Percentiles rank a stretch among this genome's conserved stretches.
Conservation (phyloP, 2,329 filamentous ascomycete species). For the Sporothrix inflata region DNA sequence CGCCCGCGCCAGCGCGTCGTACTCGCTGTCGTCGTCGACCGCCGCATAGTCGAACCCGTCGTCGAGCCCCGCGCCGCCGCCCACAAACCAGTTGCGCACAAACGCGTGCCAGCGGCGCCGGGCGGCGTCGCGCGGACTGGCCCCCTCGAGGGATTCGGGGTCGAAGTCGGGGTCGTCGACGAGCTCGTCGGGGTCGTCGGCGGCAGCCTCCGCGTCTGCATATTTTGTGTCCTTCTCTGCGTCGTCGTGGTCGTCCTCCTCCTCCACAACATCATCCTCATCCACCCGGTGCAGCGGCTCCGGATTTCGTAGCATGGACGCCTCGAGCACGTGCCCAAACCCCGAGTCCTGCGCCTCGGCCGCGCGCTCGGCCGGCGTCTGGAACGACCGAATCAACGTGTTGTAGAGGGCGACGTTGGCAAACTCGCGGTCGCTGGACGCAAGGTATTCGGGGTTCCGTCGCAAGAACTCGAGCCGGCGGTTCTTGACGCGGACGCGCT, state of each 20-base stretch:
- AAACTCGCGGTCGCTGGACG: conserved; percentile 57
- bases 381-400: conserved; percentile 75
- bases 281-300: conserved; percentile 24
- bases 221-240: neutral
- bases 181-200: neutral
- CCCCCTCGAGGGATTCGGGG: conserved; percentile 43
- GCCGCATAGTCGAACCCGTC: conserved; percentile 74
- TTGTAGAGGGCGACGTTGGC: conserved; percentile 80
- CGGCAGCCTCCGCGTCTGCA: neutral
- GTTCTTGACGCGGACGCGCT: conserved; percentile 68
- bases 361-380: conserved; percentile 72
- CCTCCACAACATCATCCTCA: conserved; percentile 22
- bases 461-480: conserved; percentile 76
- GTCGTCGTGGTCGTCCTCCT: conserved; percentile 30
- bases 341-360: conserved; percentile 73
- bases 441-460: conserved; percentile 72
- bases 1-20: conserved; percentile 64
- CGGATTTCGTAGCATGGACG: conserved; percentile 62
- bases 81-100: conserved; percentile 73
- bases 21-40: conserved; percentile 73
- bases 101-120: conserved; percentile 70
- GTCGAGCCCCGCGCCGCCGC: conserved; percentile 61
- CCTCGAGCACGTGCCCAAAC: conserved; percentile 77
- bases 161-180: conserved; percentile 52
- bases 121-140: conserved; percentile 65